Conservation (phyloP, 805 yeast species). For the Yueomyces sp. region DNA sequence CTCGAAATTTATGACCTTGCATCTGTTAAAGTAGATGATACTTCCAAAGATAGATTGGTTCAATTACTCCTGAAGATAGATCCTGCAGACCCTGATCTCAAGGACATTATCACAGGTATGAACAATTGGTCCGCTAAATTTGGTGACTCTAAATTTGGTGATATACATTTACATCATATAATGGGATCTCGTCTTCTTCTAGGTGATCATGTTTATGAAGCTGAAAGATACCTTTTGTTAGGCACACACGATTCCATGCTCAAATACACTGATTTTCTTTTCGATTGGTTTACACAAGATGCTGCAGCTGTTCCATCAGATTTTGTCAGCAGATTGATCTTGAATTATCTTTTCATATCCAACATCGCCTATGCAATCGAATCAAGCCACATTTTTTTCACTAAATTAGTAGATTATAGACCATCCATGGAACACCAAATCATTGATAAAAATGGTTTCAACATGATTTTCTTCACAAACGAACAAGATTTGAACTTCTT, state of each 20-base stretch:
- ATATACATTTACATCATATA: conserved; percentile 57
- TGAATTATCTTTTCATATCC: conserved; percentile 59
- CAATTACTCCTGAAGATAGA: conserved; percentile 33
- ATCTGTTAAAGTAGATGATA: conserved; percentile 28
- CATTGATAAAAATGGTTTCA: conserved; percentile 21
- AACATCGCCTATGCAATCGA: conserved; percentile 47
- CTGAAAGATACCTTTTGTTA: conserved; percentile 59
- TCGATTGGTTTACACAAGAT: conserved; percentile 32
- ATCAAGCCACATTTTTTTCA: conserved; percentile 27
- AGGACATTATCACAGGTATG: conserved; percentile 53
- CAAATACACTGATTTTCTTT: conserved; percentile 30
- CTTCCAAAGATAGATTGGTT: conserved; percentile 33
- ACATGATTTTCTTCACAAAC: conserved; percentile 27
- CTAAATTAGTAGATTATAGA: conserved; percentile 15
- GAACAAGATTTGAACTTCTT: conserved; percentile 49
- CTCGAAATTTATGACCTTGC: conserved; percentile 54
- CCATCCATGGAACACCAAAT: conserved; percentile 19
- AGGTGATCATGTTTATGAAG: conserved; percentile 41
- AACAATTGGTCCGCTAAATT: conserved; percentile 50
- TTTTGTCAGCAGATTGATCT: conserved; percentile 42
- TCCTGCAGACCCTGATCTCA: conserved; percentile 45
- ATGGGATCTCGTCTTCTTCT: conserved; percentile 54
- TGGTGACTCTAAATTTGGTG: conserved; percentile 49
- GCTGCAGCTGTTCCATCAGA: conserved; percentile 19
- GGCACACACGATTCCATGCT: conserved; percentile 49